Percentiles rank a stretch among this genome's conserved stretches.
Conservation (phyloP, 2,329 filamentous ascomycete genomes). For the Ophiosphaerella narmari region DNA sequence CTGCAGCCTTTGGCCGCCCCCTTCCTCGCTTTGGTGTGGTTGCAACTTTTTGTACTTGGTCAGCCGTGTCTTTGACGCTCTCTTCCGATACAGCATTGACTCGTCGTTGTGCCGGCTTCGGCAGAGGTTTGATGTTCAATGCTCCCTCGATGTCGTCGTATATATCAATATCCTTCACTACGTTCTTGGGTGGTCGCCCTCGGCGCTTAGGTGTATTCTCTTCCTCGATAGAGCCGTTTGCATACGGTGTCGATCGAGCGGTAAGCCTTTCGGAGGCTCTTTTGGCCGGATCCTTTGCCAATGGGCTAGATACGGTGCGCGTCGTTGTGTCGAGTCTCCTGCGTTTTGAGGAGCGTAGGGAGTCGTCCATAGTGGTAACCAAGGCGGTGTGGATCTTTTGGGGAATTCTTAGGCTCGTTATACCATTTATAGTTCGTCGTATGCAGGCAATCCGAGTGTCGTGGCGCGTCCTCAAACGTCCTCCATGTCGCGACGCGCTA, state of each 20-base stretch:
- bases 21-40: conserved; percentile 25
- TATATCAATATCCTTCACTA: conserved; percentile 36
- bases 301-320: conserved; percentile 26
- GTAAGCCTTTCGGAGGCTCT: conserved; percentile 27
- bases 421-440: background rate
- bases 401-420: background rate
- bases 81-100: conserved; percentile 13
- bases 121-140: conserved; percentile 31
- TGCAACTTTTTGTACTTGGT: conserved; percentile 17
- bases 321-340: conserved; percentile 41
- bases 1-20: conserved; percentile 17
- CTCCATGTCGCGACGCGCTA: conserved; percentile 24
- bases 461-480: conserved; percentile 11
- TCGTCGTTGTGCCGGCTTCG: conserved; percentile 4
- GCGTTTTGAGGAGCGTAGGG: conserved; percentile 43
- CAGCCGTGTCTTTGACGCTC: conserved; percentile 9
- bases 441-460: conserved; percentile 7
- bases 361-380: conserved; percentile 34
- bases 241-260: conserved; percentile 18
- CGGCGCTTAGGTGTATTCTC: conserved; percentile 12
- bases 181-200: conserved; percentile 9
- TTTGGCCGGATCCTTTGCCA: conserved; percentile 20
- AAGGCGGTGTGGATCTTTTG: background rate
- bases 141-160: conserved; percentile 53
- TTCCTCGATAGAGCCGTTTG: conserved; percentile 17